phyloP scores from a whole-genome alignment of 1,139 yeast species.

The Candida sp. region DNA sequence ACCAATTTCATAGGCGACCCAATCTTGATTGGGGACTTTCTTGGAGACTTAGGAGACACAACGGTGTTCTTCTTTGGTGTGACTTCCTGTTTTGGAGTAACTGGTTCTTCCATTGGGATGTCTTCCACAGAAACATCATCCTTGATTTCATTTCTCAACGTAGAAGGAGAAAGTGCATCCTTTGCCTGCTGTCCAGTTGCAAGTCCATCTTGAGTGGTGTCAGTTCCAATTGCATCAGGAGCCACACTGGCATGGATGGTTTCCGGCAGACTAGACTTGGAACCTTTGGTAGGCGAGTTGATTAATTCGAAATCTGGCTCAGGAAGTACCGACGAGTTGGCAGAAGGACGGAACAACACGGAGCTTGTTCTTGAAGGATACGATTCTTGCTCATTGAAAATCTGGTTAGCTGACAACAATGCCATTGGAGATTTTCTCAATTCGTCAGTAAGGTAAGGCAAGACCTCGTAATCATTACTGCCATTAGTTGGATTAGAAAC shows the following conservation, averaged over 20 bases:
- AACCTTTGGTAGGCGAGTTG: constrained; percentile 19
- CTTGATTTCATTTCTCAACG: not conserved
- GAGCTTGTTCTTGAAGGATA: constrained; percentile 9
- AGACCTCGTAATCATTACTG: constrained; percentile 8
- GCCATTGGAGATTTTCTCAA: constrained; percentile 38
- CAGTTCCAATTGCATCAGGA: not conserved
- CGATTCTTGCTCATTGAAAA: constrained; percentile 33
- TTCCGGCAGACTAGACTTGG: not conserved
- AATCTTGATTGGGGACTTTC: constrained; percentile 40
- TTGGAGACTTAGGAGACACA: constrained; percentile 12
- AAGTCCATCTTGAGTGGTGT: too few species aligned
- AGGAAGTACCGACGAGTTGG: constrained; percentile 28
- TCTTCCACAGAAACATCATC: constrained; percentile 4
- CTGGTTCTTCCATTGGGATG: constrained; percentile 1
- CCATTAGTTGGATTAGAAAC: constrained; percentile 1
- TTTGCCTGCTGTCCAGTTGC: not conserved
- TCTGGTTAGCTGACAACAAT: constrained; percentile 37
- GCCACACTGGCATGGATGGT: not conserved
- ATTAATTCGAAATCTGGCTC: constrained; percentile 42
- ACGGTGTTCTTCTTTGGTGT: not conserved
- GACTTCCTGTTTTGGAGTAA: not conserved
- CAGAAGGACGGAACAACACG: constrained; percentile 11
- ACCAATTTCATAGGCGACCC: constrained; percentile 43
- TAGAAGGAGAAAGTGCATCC: not conserved
- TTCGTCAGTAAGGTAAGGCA: constrained; percentile 41